Conservation (phyloP, 169 alveolate species). For the Miamiensis avidus region DNA sequence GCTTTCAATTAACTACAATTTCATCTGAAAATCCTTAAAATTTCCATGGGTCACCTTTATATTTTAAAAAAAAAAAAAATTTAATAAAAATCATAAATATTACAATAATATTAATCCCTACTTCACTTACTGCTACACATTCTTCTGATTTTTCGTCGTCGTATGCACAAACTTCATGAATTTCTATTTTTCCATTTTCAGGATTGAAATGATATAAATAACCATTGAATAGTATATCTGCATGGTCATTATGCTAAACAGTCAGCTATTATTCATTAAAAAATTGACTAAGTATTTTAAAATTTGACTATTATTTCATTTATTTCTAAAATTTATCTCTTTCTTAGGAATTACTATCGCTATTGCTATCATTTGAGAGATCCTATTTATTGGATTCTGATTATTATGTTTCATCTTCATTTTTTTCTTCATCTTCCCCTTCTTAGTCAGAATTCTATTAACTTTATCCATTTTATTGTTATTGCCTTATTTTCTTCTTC, state of each 20-base stretch:
- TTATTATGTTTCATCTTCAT: too few species aligned
- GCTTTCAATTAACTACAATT: not conserved
- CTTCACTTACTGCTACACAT: conserved; percentile 18
- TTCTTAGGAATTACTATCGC: not conserved
- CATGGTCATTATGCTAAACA: conserved; percentile 3
- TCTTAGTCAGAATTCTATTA: not conserved
- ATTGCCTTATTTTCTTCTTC: not conserved
- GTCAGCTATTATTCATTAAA: conserved; percentile 6
- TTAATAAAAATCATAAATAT: too few species aligned
- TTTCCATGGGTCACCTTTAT: not conserved
- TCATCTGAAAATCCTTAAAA: not conserved
- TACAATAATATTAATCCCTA: not conserved
- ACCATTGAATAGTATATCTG: conserved; percentile 22
- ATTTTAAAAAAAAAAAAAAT: too few species aligned
- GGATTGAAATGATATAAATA: conserved; percentile 18
- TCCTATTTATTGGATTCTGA: too few species aligned
- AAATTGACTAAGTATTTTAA: not conserved
- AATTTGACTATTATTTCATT: not conserved
- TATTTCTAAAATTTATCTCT: too few species aligned
- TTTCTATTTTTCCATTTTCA: conserved; percentile 24
- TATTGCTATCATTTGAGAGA: not conserved
- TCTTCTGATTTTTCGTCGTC: conserved; percentile 9
- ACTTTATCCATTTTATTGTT: not conserved
- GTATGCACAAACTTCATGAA: conserved; percentile 16
- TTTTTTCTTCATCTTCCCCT: not conserved